Evolutionary conservation across 208 protist species (phyloP).

Genomic region (Acanthamoeba healyi): DNA sequence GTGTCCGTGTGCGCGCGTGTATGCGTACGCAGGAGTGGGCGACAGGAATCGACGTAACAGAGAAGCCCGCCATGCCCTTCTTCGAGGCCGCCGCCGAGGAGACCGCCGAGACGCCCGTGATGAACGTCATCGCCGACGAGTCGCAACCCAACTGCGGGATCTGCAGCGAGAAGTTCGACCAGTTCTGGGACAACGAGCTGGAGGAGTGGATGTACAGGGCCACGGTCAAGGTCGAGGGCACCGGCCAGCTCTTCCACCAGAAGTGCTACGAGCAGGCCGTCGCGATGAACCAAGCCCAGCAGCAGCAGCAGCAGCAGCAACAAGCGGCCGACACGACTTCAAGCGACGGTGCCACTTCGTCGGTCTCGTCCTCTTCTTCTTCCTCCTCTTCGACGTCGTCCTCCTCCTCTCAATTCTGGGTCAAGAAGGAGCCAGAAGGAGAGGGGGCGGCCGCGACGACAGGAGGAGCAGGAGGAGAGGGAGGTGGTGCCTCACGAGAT

Average conservation of each 20-base stretch:
- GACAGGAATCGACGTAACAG: conserved; percentile 1
- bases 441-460: no score
- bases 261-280: conserved; percentile 54
- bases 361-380: neutral
- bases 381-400: neutral
- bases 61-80: conserved; percentile 44
- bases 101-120: neutral
- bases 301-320: neutral
- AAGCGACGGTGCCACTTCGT: no score
- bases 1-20: neutral
- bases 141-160: conserved; percentile 52
- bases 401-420: neutral
- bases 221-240: conserved; percentile 38
- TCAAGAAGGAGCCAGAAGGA: conserved; percentile 25
- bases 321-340: neutral
- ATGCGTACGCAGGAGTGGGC: neutral
- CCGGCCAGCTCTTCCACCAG: conserved; percentile 55
- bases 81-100: conserved; percentile 1
- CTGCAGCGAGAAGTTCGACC: conserved; percentile 57
- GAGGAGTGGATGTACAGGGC: conserved; percentile 72
- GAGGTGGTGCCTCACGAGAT: neutral
- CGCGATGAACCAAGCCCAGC: neutral
- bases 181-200: conserved; percentile 53
- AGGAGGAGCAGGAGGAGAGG: no score
- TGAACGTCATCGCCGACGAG: conserved; percentile 64